phyloP scores from a whole-genome alignment of 2,329 filamentous ascomycete genomes.

The Curvularia lunata region DNA sequence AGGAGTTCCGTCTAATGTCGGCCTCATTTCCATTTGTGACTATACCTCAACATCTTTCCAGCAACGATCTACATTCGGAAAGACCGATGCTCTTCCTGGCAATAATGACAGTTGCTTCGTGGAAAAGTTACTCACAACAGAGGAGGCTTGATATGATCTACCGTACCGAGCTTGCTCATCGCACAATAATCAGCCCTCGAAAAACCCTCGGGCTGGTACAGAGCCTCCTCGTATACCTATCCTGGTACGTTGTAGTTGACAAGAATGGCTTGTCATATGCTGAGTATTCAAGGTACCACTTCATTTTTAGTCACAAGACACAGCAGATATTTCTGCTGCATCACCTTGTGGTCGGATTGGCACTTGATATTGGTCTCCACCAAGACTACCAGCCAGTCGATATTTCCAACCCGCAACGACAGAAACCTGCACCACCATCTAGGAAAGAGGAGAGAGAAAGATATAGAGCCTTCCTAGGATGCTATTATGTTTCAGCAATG shows the following conservation, averaged over 20 bases:
- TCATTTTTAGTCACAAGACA: slow-evolving; percentile 45
- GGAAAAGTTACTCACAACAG: slow-evolving; percentile 35
- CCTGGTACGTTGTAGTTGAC: slow-evolving; percentile 30
- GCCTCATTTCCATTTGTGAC: slow-evolving; percentile 42
- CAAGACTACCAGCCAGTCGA: slow-evolving; percentile 25
- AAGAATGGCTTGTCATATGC: neutral
- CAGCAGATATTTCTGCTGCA: slow-evolving; percentile 44
- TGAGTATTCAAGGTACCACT: slow-evolving; percentile 40
- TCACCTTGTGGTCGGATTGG: slow-evolving; percentile 40
- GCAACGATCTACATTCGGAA: slow-evolving; percentile 25
- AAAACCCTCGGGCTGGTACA: slow-evolving; percentile 41
- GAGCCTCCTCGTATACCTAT: slow-evolving; percentile 43
- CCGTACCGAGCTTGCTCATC: slow-evolving; percentile 41
- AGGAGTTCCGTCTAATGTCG: slow-evolving; percentile 28
- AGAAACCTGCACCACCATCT: slow-evolving; percentile 20
- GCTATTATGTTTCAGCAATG: slow-evolving; percentile 45
- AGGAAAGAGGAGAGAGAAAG: slow-evolving; percentile 32
- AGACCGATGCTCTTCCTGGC: slow-evolving; percentile 45
- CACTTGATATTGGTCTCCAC: slow-evolving; percentile 43
- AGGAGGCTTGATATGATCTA: slow-evolving; percentile 36
- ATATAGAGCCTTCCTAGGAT: slow-evolving; percentile 42
- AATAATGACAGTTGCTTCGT: slow-evolving; percentile 38
- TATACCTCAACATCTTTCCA: slow-evolving; percentile 21
- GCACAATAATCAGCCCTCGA: slow-evolving; percentile 39
- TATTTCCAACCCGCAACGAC: slow-evolving; percentile 18